Evolutionary conservation across 2,329 filamentous ascomycete species (phyloP).

Genomic region (Exophiala calicioides): DNA sequence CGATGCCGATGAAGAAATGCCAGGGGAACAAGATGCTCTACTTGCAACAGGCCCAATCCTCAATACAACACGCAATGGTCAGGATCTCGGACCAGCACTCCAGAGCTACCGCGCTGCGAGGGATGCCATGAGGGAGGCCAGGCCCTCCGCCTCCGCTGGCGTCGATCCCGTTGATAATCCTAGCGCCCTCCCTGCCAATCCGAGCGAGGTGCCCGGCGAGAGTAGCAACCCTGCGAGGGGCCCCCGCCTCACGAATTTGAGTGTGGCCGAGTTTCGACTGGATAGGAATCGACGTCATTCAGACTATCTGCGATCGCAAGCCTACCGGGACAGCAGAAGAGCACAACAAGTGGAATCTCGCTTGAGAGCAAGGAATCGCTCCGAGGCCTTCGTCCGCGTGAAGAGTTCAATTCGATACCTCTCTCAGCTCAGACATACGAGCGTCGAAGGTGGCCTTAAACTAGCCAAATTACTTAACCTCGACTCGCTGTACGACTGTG

Average conservation of each 20-base stretch:
- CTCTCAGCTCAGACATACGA: conserved; percentile 47
- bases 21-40: conserved; percentile 13
- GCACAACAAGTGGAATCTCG: not conserved
- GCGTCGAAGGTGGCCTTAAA: conserved; percentile 22
- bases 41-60: conserved; percentile 7
- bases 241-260: not conserved
- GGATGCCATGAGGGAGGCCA: conserved; percentile 12
- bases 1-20: conserved; percentile 23
- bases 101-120: conserved; percentile 22
- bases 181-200: conserved; percentile 21
- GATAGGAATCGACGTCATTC: conserved; percentile 9
- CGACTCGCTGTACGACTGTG: conserved; percentile 23
- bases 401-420: conserved; percentile 65
- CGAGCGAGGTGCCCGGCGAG: conserved; percentile 17
- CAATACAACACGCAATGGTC: conserved; percentile 11
- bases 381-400: conserved; percentile 38
- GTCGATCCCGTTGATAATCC: conserved; percentile 21
- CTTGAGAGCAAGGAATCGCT: not conserved
- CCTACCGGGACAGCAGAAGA: not conserved
- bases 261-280: conserved; percentile 1
- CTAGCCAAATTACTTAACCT: conserved; percentile 22
- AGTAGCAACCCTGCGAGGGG: not conserved
- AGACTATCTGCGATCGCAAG: conserved; percentile 6
- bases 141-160: conserved; percentile 17
- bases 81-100: conserved; percentile 21